phyloP scores from a whole-genome alignment of 192 early-diverging fungal genomes.

The Helicostylum pulchrum region DNA sequence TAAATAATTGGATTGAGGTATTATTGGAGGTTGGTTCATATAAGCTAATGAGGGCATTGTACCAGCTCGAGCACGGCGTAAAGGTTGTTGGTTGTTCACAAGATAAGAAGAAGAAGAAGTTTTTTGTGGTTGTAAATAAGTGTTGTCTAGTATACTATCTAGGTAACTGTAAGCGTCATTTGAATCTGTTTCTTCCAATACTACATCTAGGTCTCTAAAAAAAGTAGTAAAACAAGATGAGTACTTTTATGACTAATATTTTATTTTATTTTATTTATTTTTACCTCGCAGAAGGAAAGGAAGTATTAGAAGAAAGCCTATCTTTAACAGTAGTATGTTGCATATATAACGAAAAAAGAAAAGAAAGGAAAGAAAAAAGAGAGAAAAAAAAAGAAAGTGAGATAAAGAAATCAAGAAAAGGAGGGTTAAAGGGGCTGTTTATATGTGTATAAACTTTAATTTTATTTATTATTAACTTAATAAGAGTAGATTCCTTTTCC shows the following conservation, averaged over 20 bases:
- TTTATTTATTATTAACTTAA: constrained; percentile 9
- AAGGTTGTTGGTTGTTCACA: background rate
- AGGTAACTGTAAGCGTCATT: background rate
- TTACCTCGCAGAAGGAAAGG: background rate
- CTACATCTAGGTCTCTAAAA: constrained; percentile 22
- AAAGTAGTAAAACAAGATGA: background rate
- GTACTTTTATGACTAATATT: background rate
- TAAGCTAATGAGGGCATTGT: constrained; percentile 29
- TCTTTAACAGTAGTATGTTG: constrained; percentile 3
- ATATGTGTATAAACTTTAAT: too few relatives aligned
- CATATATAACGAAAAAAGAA: constrained; percentile 13
- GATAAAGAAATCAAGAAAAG: background rate
- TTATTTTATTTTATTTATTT: background rate
- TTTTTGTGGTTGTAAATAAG: background rate
- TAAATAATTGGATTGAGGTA: background rate
- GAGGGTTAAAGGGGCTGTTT: too few relatives aligned
- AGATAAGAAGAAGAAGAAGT: background rate
- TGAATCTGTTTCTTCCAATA: constrained; percentile 20
- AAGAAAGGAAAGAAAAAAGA: background rate
- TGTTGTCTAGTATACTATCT: background rate
- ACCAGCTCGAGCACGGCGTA: constrained; percentile 28
- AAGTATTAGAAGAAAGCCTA: background rate
- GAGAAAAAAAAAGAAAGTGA: background rate
- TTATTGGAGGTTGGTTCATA: background rate
- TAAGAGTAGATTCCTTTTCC: constrained; percentile 92